A percentile compares a stretch with the other conserved stretches of the same genome.
Evolutionary conservation across 805 yeast species (phyloP).

Genomic region (Myxozyma melibiosi): DNA sequence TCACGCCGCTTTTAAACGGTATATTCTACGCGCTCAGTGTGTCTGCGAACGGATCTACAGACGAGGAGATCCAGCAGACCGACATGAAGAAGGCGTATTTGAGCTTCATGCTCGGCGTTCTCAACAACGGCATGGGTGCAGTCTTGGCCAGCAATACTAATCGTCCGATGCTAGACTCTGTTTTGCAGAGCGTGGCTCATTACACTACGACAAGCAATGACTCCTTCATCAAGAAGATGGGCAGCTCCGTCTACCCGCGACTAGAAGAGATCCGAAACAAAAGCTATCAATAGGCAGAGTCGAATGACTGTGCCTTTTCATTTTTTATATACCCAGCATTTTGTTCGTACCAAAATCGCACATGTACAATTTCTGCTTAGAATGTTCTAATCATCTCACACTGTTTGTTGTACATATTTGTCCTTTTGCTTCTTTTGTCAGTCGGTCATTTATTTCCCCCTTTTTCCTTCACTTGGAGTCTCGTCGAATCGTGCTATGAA

Average conservation of each 20-base stretch:
- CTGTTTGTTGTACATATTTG: neutral
- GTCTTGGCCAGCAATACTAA: constrained; percentile 65
- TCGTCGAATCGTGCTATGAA: too few species aligned
- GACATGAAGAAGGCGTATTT: constrained; percentile 70
- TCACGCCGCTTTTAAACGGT: constrained; percentile 66
- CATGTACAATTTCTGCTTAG: too few species aligned
- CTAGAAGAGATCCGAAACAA: constrained; percentile 16
- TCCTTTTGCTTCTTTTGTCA: too few species aligned
- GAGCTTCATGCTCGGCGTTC: constrained; percentile 66
- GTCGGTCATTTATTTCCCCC: too few species aligned
- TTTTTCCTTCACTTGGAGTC: too few species aligned
- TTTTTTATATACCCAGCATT: neutral
- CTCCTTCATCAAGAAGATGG: constrained; percentile 30
- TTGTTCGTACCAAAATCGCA: too few species aligned
- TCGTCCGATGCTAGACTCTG: constrained; percentile 21
- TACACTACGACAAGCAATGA: constrained; percentile 25
- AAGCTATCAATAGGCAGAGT: neutral
- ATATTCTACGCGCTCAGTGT: constrained; percentile 28
- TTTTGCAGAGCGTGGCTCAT: constrained; percentile 29
- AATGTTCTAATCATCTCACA: neutral
- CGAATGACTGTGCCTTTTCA: neutral
- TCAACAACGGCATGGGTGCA: constrained; percentile 78
- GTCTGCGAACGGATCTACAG: constrained; percentile 51
- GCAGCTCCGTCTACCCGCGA: constrained; percentile 23
- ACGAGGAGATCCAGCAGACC: constrained; percentile 63